These are phyloP conservation scores for Tricholoma sp. DNA, from an alignment of 768 basidiomycete species.

Conservation along the genomic window DNA sequence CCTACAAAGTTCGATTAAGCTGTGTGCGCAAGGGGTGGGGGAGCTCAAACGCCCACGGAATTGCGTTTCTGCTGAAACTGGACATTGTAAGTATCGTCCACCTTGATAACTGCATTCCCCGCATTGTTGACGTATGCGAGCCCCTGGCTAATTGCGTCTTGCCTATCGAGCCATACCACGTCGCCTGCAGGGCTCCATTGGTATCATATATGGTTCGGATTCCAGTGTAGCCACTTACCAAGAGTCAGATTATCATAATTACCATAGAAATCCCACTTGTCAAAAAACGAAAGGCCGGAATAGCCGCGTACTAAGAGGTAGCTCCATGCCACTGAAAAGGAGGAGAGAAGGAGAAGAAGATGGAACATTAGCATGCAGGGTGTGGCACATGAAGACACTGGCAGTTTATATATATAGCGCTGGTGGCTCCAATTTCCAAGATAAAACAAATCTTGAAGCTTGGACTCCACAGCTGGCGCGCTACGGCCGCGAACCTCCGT, in stretches of 20 bases:
- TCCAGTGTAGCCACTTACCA: constrained; percentile 20
- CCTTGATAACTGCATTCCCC: constrained; percentile 66
- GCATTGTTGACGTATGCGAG: constrained; percentile 57
- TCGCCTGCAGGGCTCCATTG: constrained; percentile 39
- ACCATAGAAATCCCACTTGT: constrained; percentile 52
- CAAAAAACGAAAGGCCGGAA: constrained; percentile 47
- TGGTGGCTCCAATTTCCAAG: neutral
- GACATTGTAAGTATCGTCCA: constrained; percentile 65
- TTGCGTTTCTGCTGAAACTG: constrained; percentile 47
- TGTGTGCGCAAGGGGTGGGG: neutral
- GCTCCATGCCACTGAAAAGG: neutral
- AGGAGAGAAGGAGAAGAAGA: neutral
- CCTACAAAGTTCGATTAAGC: constrained; percentile 18
- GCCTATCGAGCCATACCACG: constrained; percentile 51
- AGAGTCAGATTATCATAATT: constrained; percentile 42
- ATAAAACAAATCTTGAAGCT: neutral
- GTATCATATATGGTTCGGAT: neutral
- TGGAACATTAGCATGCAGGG: neutral
- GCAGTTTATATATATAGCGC: neutral
- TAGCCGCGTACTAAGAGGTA: constrained; percentile 34
- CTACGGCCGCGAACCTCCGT: neutral
- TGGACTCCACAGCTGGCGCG: neutral
- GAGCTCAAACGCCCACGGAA: constrained; percentile 40
- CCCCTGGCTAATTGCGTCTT: constrained; percentile 38
- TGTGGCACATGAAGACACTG: neutral